Evolutionary conservation across 768 basidiomycete genomes (phyloP), one percentile per base, ranked within the genome.

Genomic region (Termitomyces sp.): DNA sequence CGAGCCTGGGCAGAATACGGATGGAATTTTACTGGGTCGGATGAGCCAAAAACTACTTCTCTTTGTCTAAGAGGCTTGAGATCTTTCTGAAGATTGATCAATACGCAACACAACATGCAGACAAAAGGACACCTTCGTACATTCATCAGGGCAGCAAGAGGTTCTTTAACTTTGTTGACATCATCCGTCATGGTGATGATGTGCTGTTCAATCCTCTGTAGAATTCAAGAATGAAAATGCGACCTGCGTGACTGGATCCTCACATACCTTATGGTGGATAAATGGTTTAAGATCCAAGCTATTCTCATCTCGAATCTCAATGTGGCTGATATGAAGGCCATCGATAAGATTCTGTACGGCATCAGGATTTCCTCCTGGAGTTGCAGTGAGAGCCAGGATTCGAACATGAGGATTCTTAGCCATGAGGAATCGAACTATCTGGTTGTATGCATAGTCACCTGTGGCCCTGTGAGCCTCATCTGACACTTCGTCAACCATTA

Each of bases 401-500:
- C 97, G 87, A 68, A 96, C 95, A 71, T 95, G 83, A 0, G 94
- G 94, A 65, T 98, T 98, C 72, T 91, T 93, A 2, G 92, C 86
- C 88, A 95, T 97, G 64, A 99, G 79, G 64, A 81, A 93, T 8
- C 95, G 88, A 39, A 98, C 79, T 33, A 92, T 87, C 67, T 90
- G 87, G 44, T 91, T 89, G 67, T 98, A 98, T 4, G 95, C 89
- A 65, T 97, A 96, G 58, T 91, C 88, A 2, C 97, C 96, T 0
- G 88, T 93, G 12, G 92, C 96, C 63, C 89, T 87, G 73, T 99
- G 97, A 0, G 97, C 97, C 70, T 98, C 95, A 64, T 98, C 95
- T 95, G 49, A 37, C 55, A 42, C 26, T 24, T 13, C 4, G 42
- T n/a, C 12, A 53, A 43, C 20, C n/a, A 5, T 14, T 20, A 47